A percentile compares a stretch with the other conserved stretches of the same genome.
Conservation (phyloP, 1,284 basidiomycete genomes). For the Fomes fomentarius region DNA sequence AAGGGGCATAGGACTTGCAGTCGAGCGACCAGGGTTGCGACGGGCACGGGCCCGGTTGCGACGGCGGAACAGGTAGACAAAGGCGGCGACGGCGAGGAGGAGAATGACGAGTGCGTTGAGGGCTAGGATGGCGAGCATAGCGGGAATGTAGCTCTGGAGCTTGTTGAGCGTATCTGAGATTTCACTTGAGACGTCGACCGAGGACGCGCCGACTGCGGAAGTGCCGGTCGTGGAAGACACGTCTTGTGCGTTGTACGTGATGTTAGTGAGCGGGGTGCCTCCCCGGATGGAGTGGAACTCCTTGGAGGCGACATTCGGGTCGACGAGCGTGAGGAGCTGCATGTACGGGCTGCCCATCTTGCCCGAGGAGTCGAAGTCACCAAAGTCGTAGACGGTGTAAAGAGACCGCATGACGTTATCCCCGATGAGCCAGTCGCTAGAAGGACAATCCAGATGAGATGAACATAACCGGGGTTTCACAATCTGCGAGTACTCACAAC, state of each 20-base stretch:
- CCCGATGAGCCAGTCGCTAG: slow-evolving; percentile 81
- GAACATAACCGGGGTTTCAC: too few relatives aligned
- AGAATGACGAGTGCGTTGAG: slow-evolving; percentile 72
- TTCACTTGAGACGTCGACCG: slow-evolving; percentile 55
- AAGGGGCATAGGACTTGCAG: slow-evolving; percentile 58
- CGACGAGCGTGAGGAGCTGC: slow-evolving; percentile 67
- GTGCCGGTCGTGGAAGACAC: slow-evolving; percentile 34
- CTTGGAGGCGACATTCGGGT: slow-evolving; percentile 67
- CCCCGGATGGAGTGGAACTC: slow-evolving; percentile 72
- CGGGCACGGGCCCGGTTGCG: slow-evolving; percentile 44
- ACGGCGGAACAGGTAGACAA: slow-evolving; percentile 48
- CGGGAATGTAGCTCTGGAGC: slow-evolving; percentile 66
- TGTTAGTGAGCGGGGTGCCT: slow-evolving; percentile 60
- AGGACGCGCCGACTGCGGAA: slow-evolving; percentile 37
- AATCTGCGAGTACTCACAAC: slow-evolving; percentile 72
- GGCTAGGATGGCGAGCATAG: slow-evolving; percentile 69
- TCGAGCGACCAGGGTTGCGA: slow-evolving; percentile 50
- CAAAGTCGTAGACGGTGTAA: slow-evolving; percentile 87
- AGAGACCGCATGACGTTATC: slow-evolving; percentile 82
- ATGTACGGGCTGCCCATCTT: slow-evolving; percentile 76
- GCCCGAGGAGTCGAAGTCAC: slow-evolving; percentile 68
- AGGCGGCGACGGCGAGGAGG: slow-evolving; percentile 53
- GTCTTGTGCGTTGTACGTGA: slow-evolving; percentile 65
- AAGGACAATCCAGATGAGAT: slow-evolving; percentile 11
- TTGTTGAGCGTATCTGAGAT: slow-evolving; percentile 58